A percentile compares a stretch with the other conserved stretches of the same genome.
Conservation (phyloP, 148 eudicot species). For the Vaccinium myrtillus region DNA sequence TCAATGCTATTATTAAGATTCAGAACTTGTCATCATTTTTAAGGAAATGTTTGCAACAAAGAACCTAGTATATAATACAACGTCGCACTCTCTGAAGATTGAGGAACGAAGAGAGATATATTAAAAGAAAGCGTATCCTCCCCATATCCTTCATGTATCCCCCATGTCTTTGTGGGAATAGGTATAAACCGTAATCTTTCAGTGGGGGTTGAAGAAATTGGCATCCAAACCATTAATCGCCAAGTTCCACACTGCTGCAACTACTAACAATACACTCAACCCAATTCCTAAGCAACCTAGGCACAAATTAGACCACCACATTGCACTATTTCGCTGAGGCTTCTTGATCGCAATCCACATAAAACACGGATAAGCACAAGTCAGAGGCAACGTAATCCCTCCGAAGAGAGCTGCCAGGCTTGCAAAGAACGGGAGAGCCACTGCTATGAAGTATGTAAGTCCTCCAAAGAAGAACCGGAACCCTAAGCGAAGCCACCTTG, state of each 20-base stretch:
- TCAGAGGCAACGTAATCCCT: slow-evolving; percentile 46
- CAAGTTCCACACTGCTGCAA: slow-evolving; percentile 39
- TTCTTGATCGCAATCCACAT: slow-evolving; percentile 63
- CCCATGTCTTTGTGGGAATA: too few relatives aligned
- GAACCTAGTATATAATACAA: too few relatives aligned
- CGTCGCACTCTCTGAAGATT: too few relatives aligned
- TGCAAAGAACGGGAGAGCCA: slow-evolving; percentile 55
- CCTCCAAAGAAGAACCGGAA: slow-evolving; percentile 58
- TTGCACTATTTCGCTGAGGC: slow-evolving; percentile 27
- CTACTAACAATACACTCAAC: slow-evolving; percentile 27
- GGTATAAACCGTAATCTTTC: background rate
- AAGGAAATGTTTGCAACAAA: too few relatives aligned
- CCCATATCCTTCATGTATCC: too few relatives aligned
- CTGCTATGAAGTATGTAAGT: slow-evolving; percentile 45
- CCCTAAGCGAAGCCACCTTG: slow-evolving; percentile 33
- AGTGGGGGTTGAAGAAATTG: slow-evolving; percentile 58
- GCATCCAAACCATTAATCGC: slow-evolving; percentile 49
- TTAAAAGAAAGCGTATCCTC: too few relatives aligned
- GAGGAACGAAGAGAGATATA: too few relatives aligned
- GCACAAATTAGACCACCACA: slow-evolving; percentile 50
- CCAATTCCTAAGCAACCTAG: slow-evolving; percentile 48
- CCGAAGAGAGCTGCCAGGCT: slow-evolving; percentile 44
- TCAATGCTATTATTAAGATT: too few relatives aligned
- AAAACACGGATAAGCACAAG: slow-evolving; percentile 61
- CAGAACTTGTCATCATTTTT: too few relatives aligned